Conservation (phyloP, 768 basidiomycete species). For the Daedaleopsis nitida region DNA sequence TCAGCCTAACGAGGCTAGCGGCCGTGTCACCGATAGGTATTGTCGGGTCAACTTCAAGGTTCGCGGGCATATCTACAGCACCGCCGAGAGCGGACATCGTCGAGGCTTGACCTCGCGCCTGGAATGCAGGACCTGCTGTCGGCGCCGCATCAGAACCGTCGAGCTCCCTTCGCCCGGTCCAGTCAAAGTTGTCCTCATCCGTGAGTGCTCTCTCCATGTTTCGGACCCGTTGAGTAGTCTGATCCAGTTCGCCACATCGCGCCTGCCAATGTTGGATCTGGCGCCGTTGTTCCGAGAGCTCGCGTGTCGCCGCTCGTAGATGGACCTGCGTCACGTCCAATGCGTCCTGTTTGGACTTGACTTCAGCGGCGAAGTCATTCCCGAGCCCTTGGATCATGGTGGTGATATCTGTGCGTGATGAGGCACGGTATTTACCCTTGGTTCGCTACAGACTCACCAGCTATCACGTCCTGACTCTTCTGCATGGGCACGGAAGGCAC, state of each 20-base stretch:
- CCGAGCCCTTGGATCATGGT: conserved; percentile 79
- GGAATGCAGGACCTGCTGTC: conserved; percentile 64
- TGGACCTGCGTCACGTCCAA: conserved; percentile 88
- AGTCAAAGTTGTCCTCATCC: conserved; percentile 85
- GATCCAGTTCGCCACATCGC: conserved; percentile 77
- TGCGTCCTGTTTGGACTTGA: conserved; percentile 82
- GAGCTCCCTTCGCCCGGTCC: conserved; percentile 73
- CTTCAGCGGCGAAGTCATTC: conserved; percentile 78
- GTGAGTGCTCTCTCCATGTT: conserved; percentile 81
- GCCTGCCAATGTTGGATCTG: conserved; percentile 78
- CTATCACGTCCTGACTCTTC: conserved; percentile 85
- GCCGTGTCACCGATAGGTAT: conserved; percentile 61
- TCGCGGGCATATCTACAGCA: conserved; percentile 61
- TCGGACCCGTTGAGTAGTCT: conserved; percentile 74
- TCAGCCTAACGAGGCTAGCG: conserved; percentile 66
- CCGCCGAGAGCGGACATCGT: conserved; percentile 68
- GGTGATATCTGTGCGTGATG: conserved; percentile 65
- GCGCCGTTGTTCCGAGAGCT: conserved; percentile 87
- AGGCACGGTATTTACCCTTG: background rate
- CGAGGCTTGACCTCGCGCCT: conserved; percentile 64
- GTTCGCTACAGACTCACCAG: conserved; percentile 47
- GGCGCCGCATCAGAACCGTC: conserved; percentile 40
- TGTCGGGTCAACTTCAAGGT: conserved; percentile 73
- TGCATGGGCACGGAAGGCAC: conserved; percentile 79
- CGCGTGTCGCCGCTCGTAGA: conserved; percentile 85